Evolutionary conservation across 208 protist genomes (phyloP).

Genomic region (Leishmania aethiopica): DNA sequence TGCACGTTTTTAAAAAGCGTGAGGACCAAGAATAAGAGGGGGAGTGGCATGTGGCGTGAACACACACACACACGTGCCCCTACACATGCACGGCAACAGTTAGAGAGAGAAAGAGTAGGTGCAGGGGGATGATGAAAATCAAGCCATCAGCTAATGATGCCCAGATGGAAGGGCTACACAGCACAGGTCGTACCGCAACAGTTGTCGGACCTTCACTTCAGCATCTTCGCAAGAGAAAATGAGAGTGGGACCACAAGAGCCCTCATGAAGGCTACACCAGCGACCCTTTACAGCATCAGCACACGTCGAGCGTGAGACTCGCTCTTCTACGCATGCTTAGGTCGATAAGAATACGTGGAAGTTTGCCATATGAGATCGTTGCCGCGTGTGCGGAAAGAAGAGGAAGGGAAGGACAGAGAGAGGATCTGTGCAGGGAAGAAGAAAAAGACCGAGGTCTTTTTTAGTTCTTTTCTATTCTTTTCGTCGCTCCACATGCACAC

Average conservation of each 20-base stretch:
- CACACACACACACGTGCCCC: neutral
- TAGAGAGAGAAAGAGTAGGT: neutral
- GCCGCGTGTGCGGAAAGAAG: neutral
- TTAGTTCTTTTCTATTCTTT: neutral
- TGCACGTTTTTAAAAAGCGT: neutral
- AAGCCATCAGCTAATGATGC: neutral
- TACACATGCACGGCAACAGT: neutral
- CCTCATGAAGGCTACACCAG: neutral
- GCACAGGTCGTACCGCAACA: neutral
- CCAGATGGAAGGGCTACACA: neutral
- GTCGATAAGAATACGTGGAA: neutral
- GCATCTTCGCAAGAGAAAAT: neutral
- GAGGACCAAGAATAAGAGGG: neutral
- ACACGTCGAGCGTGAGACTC: neutral
- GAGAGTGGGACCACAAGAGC: neutral
- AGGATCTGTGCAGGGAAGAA: neutral
- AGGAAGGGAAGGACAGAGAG: slow-evolving; percentile 5
- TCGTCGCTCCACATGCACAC: neutral
- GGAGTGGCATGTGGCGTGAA: too few species aligned
- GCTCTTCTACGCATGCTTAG: neutral
- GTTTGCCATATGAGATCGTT: neutral
- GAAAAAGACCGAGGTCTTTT: neutral
- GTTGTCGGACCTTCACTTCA: neutral
- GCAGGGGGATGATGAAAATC: neutral
- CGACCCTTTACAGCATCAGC: neutral